Evolutionary conservation across 331 rosid species (phyloP).

Genomic region (Cucumis variabilis): DNA sequence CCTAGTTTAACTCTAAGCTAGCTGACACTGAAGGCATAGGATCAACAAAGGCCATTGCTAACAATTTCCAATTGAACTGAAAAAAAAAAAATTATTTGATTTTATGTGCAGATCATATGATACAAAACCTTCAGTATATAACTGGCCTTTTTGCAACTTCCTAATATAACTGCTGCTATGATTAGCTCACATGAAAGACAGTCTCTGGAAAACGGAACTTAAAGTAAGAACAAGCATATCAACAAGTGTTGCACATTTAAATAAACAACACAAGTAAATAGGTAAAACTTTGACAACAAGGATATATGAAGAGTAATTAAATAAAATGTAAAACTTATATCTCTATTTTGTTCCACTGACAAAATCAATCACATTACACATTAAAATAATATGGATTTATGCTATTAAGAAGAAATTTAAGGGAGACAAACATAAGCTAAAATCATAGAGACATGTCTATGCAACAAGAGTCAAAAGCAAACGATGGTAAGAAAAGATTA

Average conservation of each 20-base stretch:
- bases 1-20: not conserved
- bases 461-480: not conserved
- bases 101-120: not conserved
- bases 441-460: not conserved
- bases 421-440: not conserved
- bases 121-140: not conserved
- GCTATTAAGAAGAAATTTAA: too few relatives aligned
- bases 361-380: not conserved
- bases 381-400: too few relatives aligned
- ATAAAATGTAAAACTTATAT: not conserved
- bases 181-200: not conserved
- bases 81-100: not conserved
- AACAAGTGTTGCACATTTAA: not conserved
- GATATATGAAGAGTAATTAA: not conserved
- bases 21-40: not conserved
- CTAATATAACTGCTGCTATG: not conserved
- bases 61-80: constrained; percentile 9
- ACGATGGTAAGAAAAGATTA: constrained; percentile 27
- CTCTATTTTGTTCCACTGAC: not conserved
- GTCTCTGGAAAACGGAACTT: not conserved
- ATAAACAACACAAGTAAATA: not conserved
- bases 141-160: not conserved
- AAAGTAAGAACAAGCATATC: not conserved
- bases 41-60: not conserved
- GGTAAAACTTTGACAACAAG: constrained; percentile 5